Percentiles rank a stretch among this genome's conserved stretches.
phyloP scores from a whole-genome alignment of 176 grass and related monocot species.

The Triticum turgidum region DNA sequence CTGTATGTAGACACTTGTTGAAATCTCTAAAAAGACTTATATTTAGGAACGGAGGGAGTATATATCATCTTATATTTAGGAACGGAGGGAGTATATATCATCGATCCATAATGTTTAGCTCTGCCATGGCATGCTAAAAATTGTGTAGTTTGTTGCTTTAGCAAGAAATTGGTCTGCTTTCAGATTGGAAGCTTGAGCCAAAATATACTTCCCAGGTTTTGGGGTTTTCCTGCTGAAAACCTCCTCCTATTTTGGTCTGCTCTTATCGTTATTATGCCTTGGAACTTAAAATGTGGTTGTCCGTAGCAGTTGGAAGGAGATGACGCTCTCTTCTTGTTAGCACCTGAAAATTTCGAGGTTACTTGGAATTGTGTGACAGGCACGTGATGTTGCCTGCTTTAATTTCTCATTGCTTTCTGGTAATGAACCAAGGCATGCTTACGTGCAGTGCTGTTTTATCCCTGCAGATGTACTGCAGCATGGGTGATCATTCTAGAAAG shows the following conservation, averaged over 20 bases:
- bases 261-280: neutral
- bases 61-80: too few species aligned
- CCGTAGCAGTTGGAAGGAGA: slow-evolving; percentile 26
- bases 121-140: neutral
- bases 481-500: too few species aligned
- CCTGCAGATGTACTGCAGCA: too few species aligned
- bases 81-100: neutral
- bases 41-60: too few species aligned
- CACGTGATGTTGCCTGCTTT: neutral
- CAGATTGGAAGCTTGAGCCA: neutral
- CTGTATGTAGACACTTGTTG: too few species aligned
- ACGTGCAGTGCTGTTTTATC: neutral
- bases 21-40: too few species aligned
- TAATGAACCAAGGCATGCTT: neutral
- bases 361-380: neutral
- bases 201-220: neutral
- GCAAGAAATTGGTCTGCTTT: neutral
- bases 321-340: neutral
- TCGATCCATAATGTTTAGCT: neutral
- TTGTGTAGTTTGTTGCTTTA: neutral
- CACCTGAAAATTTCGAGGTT: neutral
- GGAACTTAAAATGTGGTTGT: neutral
- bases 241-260: neutral
- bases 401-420: neutral
- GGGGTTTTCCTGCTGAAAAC: neutral